Percentiles rank a stretch among this genome's conserved stretches.
phyloP scores from a whole-genome alignment of 129 eudicot genomes.

The Escallonia rubra region DNA sequence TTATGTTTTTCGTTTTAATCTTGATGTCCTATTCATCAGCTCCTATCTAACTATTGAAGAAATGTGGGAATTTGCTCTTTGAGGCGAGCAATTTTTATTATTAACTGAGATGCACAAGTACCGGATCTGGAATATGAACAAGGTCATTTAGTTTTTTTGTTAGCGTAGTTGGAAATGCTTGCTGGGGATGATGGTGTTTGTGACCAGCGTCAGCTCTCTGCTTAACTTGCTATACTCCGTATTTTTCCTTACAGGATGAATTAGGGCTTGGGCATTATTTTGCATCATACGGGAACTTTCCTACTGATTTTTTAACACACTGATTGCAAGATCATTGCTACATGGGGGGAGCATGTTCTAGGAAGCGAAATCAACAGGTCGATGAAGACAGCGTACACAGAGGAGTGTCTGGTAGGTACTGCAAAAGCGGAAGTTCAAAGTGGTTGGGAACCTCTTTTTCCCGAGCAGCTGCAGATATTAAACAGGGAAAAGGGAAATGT shows the following conservation, averaged over 20 bases:
- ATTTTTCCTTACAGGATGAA: conserved; percentile 7
- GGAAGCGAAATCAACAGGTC: conserved; percentile 63
- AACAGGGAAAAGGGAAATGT: conserved; percentile 39
- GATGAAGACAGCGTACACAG: conserved; percentile 35
- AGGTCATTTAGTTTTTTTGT: no score
- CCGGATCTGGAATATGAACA: no score
- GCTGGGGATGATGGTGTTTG: no score
- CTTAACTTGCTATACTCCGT: not conserved
- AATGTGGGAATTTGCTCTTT: no score
- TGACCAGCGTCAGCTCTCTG: not conserved
- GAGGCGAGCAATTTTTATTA: no score
- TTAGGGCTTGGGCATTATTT: not conserved
- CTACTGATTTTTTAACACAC: no score
- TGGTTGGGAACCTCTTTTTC: conserved; percentile 57
- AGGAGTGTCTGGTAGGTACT: conserved; percentile 51
- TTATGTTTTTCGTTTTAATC: no score
- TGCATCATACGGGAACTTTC: no score
- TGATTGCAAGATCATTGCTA: conserved; percentile 12
- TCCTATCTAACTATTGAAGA: no score
- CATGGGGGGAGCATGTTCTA: conserved; percentile 89
- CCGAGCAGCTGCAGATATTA: conserved; percentile 36
- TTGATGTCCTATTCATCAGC: no score
- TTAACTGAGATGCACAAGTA: no score
- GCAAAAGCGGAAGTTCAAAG: conserved; percentile 68
- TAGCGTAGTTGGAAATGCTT: no score